Base-by-base conservation (phyloP, 768 basidiomycete genomes). In the Neoboletus brunneissimus region DNA sequence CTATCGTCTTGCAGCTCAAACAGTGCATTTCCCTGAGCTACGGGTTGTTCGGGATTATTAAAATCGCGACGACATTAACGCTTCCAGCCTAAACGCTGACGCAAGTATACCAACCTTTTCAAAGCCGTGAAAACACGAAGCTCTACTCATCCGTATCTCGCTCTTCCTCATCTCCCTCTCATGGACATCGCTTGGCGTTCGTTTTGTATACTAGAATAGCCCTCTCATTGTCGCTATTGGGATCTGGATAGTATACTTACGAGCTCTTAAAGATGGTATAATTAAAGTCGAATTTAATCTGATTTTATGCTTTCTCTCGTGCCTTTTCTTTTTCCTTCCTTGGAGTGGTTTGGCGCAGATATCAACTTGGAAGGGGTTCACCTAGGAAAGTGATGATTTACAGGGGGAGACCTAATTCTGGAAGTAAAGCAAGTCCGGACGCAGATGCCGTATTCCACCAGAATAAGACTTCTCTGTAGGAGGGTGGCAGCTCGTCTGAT, bases 151-250 rank as follows among this genome's bases (percentile, higher is more conserved):
- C 10, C 25, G 9, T 40, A 32, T n/a, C 5, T 11, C 27, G 12
- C 31, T 38, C 10, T 38, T 41, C 6, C 2, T 23, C 47, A 7
- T 5, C 23, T 32, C 10, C 25, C 23, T 47, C 20, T 43, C 11
- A 52, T 59, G 51, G 49, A 59, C 60, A 63, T 53, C 48, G 45
- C 45, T 53, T 37, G 15, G 38, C 15, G 43, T 47, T 63, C 51
- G 52, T 41, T 43, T 31, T 48, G 56, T 53, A 51, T 48, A 25
- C 56, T 58, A 42, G 38, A 32, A 42, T 50, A 49, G 27, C 20
- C 42, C 50, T 35, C 27, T 10, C 31, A 4, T 35, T 20, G 5
- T 32, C 27, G 31, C 18, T n/a, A 23, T 35, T 22, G 20, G 38
- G 38, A 37, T 44, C 41, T 51, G 29, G 37, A 56, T 32, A 52